A percentile compares a stretch with the other conserved stretches of the same genome.
Evolutionary conservation across 768 basidiomycete genomes (phyloP).

Genomic region (Lactarius vividus): DNA sequence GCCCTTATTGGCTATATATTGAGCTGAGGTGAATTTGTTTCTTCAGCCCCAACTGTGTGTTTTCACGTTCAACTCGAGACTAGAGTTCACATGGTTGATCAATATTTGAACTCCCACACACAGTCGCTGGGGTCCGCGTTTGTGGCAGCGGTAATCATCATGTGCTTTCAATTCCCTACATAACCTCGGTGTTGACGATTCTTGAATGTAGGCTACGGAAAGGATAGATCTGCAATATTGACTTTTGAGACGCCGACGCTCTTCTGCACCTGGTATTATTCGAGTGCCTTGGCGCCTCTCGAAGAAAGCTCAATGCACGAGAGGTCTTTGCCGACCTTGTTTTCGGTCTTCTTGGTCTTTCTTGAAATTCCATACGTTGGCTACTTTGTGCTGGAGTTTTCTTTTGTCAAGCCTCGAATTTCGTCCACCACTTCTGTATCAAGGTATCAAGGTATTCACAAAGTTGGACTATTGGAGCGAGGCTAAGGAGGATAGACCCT

Average conservation of each 20-base stretch:
- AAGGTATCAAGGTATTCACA: not conserved
- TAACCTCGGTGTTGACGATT: not conserved
- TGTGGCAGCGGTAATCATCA: not conserved
- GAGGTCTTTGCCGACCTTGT: slow-evolving; percentile 15
- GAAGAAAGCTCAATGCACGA: not conserved
- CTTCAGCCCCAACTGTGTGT: not conserved
- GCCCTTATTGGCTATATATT: not conserved
- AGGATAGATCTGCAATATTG: not conserved
- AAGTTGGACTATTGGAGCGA: not conserved
- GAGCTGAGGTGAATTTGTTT: not conserved
- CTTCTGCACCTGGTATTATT: not conserved
- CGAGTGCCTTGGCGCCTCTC: not conserved
- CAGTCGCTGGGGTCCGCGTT: not conserved
- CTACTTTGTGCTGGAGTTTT: not conserved
- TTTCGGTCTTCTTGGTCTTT: not conserved
- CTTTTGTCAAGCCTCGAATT: not conserved
- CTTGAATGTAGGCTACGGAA: not conserved
- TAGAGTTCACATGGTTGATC: not conserved
- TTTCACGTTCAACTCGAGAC: not conserved
- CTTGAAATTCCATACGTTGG: not conserved
- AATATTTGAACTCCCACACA: not conserved
- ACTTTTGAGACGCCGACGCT: not conserved
- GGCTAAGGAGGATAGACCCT: not conserved
- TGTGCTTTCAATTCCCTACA: not conserved
- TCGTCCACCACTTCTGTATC: not conserved